phyloP scores from a whole-genome alignment of 2,329 filamentous ascomycete species.

The Parastagonospora nodorum region DNA sequence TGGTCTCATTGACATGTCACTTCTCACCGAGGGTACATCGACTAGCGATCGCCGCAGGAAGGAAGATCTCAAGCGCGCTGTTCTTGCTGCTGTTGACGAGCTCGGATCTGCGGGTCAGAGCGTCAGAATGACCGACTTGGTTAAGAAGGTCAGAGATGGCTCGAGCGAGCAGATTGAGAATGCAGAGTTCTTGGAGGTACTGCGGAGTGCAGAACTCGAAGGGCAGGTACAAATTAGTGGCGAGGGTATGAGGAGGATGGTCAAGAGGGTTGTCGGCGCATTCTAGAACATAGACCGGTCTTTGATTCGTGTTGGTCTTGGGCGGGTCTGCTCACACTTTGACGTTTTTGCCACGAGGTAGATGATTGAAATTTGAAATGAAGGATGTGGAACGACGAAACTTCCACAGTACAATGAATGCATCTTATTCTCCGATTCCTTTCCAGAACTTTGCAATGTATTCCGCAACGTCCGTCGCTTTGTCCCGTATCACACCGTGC shows the following conservation, averaged over 20 bases:
- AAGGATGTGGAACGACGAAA: no score
- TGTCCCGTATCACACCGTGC: constrained; percentile 50
- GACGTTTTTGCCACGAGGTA: no score
- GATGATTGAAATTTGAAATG: no score
- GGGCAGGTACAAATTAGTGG: constrained; percentile 79
- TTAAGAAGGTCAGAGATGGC: constrained; percentile 69
- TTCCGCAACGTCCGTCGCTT: constrained; percentile 43
- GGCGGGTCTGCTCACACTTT: no score
- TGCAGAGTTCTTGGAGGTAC: constrained; percentile 79
- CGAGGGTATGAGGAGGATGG: constrained; percentile 80
- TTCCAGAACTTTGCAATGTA: constrained; percentile 41
- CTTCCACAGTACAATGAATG: neutral
- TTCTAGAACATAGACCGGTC: constrained; percentile 17
- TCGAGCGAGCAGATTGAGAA: constrained; percentile 67
- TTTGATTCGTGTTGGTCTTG: no score
- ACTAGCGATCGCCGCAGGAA: constrained; percentile 82
- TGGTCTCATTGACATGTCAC: constrained; percentile 93
- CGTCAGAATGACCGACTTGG: constrained; percentile 79
- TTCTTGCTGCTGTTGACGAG: constrained; percentile 78
- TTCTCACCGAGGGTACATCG: constrained; percentile 92
- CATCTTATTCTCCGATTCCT: neutral
- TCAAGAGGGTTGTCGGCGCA: constrained; percentile 68
- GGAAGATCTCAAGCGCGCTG: constrained; percentile 81
- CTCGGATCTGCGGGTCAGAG: constrained; percentile 64
- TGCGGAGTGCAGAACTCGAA: constrained; percentile 82